Evolutionary conservation across 2,329 filamentous ascomycete species (phyloP).

Genomic region (Fusarium stilboides): DNA sequence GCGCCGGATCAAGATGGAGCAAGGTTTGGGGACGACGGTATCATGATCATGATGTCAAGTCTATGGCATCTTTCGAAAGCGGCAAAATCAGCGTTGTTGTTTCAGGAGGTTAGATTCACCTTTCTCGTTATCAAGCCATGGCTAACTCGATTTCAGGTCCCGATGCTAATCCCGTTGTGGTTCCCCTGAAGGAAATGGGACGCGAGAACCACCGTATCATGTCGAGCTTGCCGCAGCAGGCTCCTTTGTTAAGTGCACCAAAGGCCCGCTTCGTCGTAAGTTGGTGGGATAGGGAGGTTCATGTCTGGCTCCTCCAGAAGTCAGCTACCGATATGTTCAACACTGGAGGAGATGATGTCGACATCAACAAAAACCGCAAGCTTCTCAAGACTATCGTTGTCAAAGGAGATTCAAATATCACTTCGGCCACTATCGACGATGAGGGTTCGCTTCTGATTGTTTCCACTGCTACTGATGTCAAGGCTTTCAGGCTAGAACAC

Average conservation of each 20-base stretch:
- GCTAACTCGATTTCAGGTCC: conserved; percentile 70
- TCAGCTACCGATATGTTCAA: conserved; percentile 64
- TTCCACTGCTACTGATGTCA: conserved; percentile 81
- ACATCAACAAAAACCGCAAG: conserved; percentile 70
- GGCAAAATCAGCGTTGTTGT: conserved; percentile 87
- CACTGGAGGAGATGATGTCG: conserved; percentile 57
- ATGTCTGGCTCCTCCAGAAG: conserved; percentile 78
- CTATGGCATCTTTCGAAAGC: conserved; percentile 91
- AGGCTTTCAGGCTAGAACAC: conserved; percentile 79
- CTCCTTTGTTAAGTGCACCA: conserved; percentile 80
- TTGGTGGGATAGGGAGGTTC: conserved; percentile 93
- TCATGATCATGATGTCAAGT: conserved; percentile 95
- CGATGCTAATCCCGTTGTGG: conserved; percentile 85
- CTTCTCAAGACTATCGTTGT: conserved; percentile 78
- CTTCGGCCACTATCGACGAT: conserved; percentile 78
- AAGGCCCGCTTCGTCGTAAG: conserved; percentile 83
- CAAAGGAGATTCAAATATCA: conserved; percentile 86
- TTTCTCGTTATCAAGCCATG: background rate
- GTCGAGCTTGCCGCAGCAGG: conserved; percentile 85
- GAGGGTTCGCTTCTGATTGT: conserved; percentile 83
- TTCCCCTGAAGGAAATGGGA: conserved; percentile 81
- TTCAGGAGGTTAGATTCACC: conserved; percentile 82
- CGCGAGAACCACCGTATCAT: conserved; percentile 87
- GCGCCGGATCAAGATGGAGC: conserved; percentile 79
- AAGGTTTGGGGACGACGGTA: conserved; percentile 89